Evolutionary conservation across 257 asterid genomes (phyloP), one percentile per base, ranked within the genome.

Genomic region (Nicotiana otophora): DNA sequence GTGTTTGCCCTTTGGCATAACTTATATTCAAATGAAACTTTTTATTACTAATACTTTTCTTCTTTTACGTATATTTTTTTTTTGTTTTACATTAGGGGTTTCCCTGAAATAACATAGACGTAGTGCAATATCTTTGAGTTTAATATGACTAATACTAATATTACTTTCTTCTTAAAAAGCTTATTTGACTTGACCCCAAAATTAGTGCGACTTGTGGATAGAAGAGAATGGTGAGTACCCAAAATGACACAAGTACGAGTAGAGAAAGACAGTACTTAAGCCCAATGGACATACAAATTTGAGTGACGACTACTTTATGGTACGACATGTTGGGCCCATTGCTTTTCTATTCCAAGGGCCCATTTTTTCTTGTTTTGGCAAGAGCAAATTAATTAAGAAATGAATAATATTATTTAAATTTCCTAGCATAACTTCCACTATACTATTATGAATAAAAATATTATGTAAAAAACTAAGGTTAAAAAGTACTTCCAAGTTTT

Each of bases 121-220:
- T 23, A 23, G 78, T 46, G 57, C 77, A 69, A 69, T 39, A n/a
- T 69, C 77, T 69, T 69, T 69, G 77, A 20, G 17, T n/a, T 69
- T 69, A n/a, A 69, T 69, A n/a, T n/a, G n/a, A 39, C 5, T 23
- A n/a, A 42, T n/a, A 70, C 34, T 42, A 70, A 12, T 1, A 70
- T 5, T 70, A n/a, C 7, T 23, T 72, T 31, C 4, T 12, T 42
- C 14, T 20, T 2, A n/a, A 23, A 46, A 72, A 23, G 61, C 15
- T 46, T 23, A 14, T 46, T 72, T 72, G 79, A 72, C 61, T 72
- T 72, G 61, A 72, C 78, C 58, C 11, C 26, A 0, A 23, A 23
- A 23, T 23, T 23, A 23, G 26, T 23, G 26, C 26, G 26, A 23
- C 26, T 23, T 23, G 26, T 23, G 26, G 26, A n/a, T 61, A 61